Base-by-base conservation (phyloP, 176 grass and related monocot species). In the Phyllostachys edulis region DNA sequence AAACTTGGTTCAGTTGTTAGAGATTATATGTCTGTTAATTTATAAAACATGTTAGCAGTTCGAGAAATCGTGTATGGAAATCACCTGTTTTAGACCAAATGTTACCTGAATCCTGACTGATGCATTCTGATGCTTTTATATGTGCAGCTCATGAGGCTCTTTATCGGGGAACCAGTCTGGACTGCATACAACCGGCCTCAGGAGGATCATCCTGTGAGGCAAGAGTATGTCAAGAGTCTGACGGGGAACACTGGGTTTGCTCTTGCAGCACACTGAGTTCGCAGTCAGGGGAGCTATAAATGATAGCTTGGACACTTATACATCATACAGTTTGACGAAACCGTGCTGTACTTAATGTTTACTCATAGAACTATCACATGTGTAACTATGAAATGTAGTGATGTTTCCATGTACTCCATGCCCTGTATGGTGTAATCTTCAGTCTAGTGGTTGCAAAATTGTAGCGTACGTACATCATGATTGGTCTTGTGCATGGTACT, bases 121-220 rank as follows among this genome's bases (percentile, higher is more conserved):
- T 21, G 17, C 50, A 55, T 32, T 69, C 29, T 65, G 21, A 15
- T 63, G 38, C 40, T 20, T 66, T 57, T 76, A 11, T 45, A 24
- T 72, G 41, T 74, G 80, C 87, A 98, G 96, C 85, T 98, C 26
- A 93, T 95, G 96, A 91, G 93, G 63, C 90, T 98, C 59, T 98
- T 98, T 82, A 71, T 95, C 1, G 91, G 93, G 21, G 89, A 89
- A 69, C 96, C 93, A 12, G 87, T 98, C 27, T 95, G 96, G 93
- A 87, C 87, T 1, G 87, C 96, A 7, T 72, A 90, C 65, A 95
- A 95, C 77, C 85, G 93, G 10, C 96, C 96, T 62, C 93, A 98
- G 80, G 96, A 95, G 69, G 85, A 95, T 16, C 91, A 98, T 81
- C 93, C 91, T 5, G 93, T 86, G 20, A 88, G 96, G 83, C 91